Evolutionary conservation across 2,329 filamentous ascomycete species (phyloP), one percentile per base, ranked within the genome.

Genomic region (Stagonosporopsis cucurbitacearum): DNA sequence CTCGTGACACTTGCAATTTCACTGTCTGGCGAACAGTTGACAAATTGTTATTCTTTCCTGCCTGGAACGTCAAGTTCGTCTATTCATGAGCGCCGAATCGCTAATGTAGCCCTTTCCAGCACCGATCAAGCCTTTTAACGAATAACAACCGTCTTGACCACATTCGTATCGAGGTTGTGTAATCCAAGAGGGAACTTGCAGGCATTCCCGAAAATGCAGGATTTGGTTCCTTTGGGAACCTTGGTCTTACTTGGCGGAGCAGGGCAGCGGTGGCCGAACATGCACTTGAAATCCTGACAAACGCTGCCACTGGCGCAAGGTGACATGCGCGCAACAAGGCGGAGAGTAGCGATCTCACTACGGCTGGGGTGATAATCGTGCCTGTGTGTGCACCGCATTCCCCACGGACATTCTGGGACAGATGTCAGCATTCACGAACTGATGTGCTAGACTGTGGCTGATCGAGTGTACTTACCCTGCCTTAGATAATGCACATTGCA

Each of bases 261-360:
- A 17, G 84, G 84, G 65, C 85, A 88, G 32, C 82, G 80, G 70
- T 88, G 86, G 20, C 86, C 86, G 65, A 87, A 87, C 47, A 87
- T 87, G 72, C 86, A 88, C 55, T 82, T 82, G 1, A 79, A 69
- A 57, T 88, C 85, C 46, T 84, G 78, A 64, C 86, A 88, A 13
- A 78, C 78, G 45, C 80, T 78, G 11, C 84, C 84, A 64, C 83
- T 82, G 53, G 79, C 79, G 66, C 86, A 88, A 22, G 85, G 84
- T 3, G 84, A 85, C 83, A 87, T 86, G 46, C 86, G 81, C 43
- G 85, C 84, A 19, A 88, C 83, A 22, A 84, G 80, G 23, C 80
- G 79, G 50, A 88, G 72, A n/a, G 81, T 81, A 19, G 79, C 76
- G 45, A 82, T 68, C 64, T 88, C 85, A 28, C 77, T 76, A 45